These are phyloP conservation scores for Gaillardinia entomophila DNA, from an alignment of 805 yeast species.

Conservation along the genomic window DNA sequence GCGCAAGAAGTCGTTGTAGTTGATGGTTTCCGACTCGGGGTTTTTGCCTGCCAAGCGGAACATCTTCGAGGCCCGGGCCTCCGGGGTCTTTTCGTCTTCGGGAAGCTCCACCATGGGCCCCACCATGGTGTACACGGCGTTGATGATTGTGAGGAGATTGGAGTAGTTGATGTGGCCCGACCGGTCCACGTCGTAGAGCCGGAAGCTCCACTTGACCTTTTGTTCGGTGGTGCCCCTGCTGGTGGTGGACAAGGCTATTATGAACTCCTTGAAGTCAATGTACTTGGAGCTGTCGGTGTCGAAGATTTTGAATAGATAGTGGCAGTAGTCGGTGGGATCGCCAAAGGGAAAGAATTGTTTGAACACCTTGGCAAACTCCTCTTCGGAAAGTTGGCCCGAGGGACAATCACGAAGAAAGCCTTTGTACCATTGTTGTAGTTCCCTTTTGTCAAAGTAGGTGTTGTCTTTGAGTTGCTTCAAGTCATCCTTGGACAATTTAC, in stretches of 20 bases:
- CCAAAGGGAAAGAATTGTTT: constrained; percentile 98
- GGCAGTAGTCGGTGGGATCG: constrained; percentile 88
- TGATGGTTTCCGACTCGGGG: constrained; percentile 54
- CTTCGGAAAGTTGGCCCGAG: constrained; percentile 75
- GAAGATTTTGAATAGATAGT: constrained; percentile 80
- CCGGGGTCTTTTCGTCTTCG: constrained; percentile 90
- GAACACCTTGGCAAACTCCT: constrained; percentile 86
- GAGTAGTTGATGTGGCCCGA: constrained; percentile 71
- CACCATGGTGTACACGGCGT: constrained; percentile 88
- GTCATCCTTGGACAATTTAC: constrained; percentile 88
- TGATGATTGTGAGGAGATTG: constrained; percentile 75
- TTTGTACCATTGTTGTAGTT: constrained; percentile 97
- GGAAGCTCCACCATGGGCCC: constrained; percentile 89
- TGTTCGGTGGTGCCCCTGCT: constrained; percentile 83
- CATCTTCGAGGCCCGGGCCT: constrained; percentile 74
- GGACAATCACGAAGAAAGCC: constrained; percentile 95
- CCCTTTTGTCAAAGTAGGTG: constrained; percentile 89
- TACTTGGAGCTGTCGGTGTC: constrained; percentile 76
- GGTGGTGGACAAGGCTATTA: constrained; percentile 79
- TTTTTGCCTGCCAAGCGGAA: constrained; percentile 71
- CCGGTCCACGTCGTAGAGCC: constrained; percentile 74
- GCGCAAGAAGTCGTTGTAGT: constrained; percentile 78
- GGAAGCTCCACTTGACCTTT: constrained; percentile 85
- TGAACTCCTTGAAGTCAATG: constrained; percentile 89
- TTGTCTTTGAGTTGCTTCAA: constrained; percentile 73